Conservation (phyloP, 768 basidiomycete species). For the Auricularia cornea region DNA sequence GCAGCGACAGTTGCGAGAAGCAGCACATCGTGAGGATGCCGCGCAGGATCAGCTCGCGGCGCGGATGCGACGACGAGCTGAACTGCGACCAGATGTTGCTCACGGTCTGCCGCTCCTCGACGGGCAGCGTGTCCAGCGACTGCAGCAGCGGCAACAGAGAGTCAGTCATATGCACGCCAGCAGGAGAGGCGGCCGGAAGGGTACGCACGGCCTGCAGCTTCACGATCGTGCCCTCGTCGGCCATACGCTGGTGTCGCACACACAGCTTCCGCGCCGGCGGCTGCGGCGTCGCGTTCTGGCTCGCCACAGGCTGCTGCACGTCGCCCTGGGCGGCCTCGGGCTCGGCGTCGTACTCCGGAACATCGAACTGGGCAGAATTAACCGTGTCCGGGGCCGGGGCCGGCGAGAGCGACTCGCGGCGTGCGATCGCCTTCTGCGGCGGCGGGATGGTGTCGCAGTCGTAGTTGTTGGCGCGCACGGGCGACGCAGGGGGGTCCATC, state of each 20-base stretch:
- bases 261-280: slow-evolving; percentile 68
- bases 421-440: slow-evolving; percentile 33
- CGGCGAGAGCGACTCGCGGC: slow-evolving; percentile 17
- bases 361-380: neutral
- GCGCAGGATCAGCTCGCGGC: slow-evolving; percentile 88
- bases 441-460: slow-evolving; percentile 69
- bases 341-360: slow-evolving; percentile 8
- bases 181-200: neutral
- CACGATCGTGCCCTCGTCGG: slow-evolving; percentile 87
- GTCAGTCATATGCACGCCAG: neutral
- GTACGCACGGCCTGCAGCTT: slow-evolving; percentile 77
- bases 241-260: slow-evolving; percentile 91
- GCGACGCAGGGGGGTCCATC: slow-evolving; percentile 7
- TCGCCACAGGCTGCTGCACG: neutral
- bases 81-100: slow-evolving; percentile 95
- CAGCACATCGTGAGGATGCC: slow-evolving; percentile 99
- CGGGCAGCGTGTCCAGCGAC: slow-evolving; percentile 84
- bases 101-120: slow-evolving; percentile 79
- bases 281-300: neutral
- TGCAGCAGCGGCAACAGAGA: slow-evolving; percentile 25
- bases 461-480: slow-evolving; percentile 29
- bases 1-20: slow-evolving; percentile 94
- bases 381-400: neutral
- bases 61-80: slow-evolving; percentile 85
- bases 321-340: slow-evolving; percentile 3